Base-by-base conservation (phyloP, 78 protist species). In the Planoprotostelium fungivorum region DNA sequence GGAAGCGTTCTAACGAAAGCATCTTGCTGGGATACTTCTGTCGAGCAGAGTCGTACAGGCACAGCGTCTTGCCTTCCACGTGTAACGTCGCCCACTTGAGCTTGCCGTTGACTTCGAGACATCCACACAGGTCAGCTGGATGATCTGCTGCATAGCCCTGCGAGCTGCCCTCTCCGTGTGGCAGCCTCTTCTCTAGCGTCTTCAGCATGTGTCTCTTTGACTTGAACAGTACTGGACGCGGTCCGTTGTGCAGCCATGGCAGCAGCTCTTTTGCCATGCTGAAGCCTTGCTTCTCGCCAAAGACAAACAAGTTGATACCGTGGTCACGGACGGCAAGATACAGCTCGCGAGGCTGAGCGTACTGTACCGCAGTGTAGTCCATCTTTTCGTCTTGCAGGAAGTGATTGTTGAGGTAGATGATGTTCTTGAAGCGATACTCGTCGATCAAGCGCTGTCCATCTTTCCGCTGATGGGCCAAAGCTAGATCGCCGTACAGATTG, bases 291-390 rank as follows among this genome's bases (percentile, higher is more conserved):
- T 25, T 31, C 34, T 84, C 86, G 63, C 94, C 94, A 39, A 35
- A 38, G 34, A 91, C 34, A 29, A 88, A 35, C 0, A 85, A 83
- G 35, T 91, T 88, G 35, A 91, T 88, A 84, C 94, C 94, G 31
- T 88, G 87, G 87, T 83, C 83, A 16, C 89, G 36, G 10, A 91
- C 90, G 5, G 94, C 94, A 34, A 86, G 36, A 35, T 89, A 91
- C 34, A 91, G 37, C 29, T 91, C 94, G 83, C 35, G 38, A 23
- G 91, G 35, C 36, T 86, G n/a, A 29, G 86, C 35, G 35, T 36
- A 91, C 29, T 35, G 83, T 28, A 86, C 63, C 0, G 94, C 87
- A 36, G 37, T 88, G 35, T 84, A 84, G 29, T 86, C 39, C 28
- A 63, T 25, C 73, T 51, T 51, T 84, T 91, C 94, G 83, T 91